Evolutionary conservation across 2,329 filamentous ascomycete species (phyloP).

Genomic region (Arachnopeziza araneosa): DNA sequence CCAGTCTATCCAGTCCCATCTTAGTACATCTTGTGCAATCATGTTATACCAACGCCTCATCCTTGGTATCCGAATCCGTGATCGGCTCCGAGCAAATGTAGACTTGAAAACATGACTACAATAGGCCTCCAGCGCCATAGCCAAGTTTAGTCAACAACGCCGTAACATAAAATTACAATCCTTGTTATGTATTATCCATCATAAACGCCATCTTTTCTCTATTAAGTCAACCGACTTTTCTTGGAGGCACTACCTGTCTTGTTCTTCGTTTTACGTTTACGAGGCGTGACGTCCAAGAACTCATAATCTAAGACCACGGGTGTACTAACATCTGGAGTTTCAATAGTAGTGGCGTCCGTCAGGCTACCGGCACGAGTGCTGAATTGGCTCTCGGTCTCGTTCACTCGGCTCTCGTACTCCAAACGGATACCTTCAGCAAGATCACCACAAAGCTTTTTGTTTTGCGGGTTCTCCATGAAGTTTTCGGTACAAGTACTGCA

Average conservation of each 20-base stretch:
- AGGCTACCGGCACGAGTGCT: conserved; percentile 19
- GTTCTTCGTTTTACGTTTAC: conserved; percentile 14
- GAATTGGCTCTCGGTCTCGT: conserved; percentile 3
- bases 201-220: background rate
- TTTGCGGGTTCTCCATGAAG: conserved; percentile 28
- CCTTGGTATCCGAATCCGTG: background rate
- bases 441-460: conserved; percentile 26
- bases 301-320: conserved; percentile 16
- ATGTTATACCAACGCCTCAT: background rate
- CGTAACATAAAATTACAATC: background rate
- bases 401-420: conserved; percentile 13
- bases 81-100: background rate
- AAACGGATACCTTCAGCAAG: conserved; percentile 25
- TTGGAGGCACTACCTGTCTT: conserved; percentile 1
- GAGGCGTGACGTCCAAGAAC: conserved; percentile 9
- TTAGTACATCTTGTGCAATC: background rate
- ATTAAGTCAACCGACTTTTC: background rate
- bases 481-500: conserved; percentile 41
- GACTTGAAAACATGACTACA: background rate
- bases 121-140: background rate
- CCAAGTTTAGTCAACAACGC: background rate
- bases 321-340: conserved; percentile 26
- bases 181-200: background rate
- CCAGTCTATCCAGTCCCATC: background rate
- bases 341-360: conserved; percentile 31